phyloP scores from a whole-genome alignment of 768 basidiomycete species.

The Termitomyces sp. region DNA sequence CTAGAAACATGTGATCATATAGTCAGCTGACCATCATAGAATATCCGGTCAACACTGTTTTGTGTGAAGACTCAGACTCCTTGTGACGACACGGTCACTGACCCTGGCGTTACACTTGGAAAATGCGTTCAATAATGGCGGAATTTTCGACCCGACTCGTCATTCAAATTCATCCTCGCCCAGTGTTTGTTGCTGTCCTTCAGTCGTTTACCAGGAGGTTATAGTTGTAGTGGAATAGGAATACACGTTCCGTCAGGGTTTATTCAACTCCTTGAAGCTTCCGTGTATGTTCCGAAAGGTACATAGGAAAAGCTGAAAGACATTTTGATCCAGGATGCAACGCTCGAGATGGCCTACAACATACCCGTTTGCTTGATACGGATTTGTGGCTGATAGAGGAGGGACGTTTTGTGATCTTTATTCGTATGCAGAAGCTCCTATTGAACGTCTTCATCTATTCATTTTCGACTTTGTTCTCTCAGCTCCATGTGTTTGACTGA shows the following conservation, averaged over 20 bases:
- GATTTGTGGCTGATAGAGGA: slow-evolving; percentile 84
- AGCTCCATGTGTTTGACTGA: slow-evolving; percentile 60
- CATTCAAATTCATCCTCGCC: no score
- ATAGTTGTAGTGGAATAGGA: neutral
- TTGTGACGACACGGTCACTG: no score
- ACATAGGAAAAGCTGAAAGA: slow-evolving; percentile 3
- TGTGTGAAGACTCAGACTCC: no score
- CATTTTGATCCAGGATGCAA: neutral
- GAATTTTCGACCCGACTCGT: no score
- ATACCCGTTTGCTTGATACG: slow-evolving; percentile 74
- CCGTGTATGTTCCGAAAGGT: slow-evolving; percentile 13
- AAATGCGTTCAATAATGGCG: no score
- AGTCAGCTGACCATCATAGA: no score
- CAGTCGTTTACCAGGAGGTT: neutral
- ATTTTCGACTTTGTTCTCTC: neutral
- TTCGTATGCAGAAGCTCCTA: slow-evolving; percentile 45
- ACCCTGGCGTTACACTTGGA: no score
- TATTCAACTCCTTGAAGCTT: neutral
- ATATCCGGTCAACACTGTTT: no score
- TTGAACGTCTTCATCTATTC: neutral
- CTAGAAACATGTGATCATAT: no score
- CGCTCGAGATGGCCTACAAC: slow-evolving; percentile 4
- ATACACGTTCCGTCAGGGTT: neutral
- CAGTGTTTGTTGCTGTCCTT: neutral
- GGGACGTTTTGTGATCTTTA: slow-evolving; percentile 92